Evolutionary conservation across 208 protist genomes (phyloP).

Genomic region (Polymyxa betae): DNA sequence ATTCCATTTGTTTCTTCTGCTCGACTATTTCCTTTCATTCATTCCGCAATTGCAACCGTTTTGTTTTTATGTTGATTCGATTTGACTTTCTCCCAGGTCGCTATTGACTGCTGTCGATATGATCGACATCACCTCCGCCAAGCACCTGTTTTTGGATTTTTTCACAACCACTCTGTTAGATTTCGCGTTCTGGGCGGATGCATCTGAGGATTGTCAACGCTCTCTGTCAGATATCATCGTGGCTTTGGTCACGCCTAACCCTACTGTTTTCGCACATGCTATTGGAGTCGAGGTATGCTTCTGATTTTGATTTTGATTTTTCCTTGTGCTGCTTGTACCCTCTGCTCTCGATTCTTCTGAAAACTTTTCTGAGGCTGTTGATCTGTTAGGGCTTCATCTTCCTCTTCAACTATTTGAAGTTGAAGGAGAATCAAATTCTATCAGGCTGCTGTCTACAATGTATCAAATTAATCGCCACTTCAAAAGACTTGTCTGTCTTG

Average conservation of each 20-base stretch:
- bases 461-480: neutral
- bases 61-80: neutral
- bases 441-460: neutral
- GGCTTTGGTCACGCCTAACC: conserved; percentile 25
- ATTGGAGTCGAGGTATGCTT: conserved; percentile 43
- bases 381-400: conserved; percentile 5
- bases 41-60: neutral
- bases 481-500: neutral
- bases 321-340: neutral
- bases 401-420: neutral
- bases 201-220: neutral
- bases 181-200: neutral
- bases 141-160: conserved; percentile 34
- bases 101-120: conserved; percentile 18
- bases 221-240: neutral
- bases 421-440: neutral
- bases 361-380: neutral
- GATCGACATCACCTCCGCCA: neutral
- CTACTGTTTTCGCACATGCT: neutral
- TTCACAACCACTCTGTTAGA: conserved; percentile 6
- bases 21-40: neutral
- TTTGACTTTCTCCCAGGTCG: neutral
- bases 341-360: neutral
- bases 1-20: neutral
- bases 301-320: neutral